These are phyloP conservation scores for Tetraselmis striata DNA, from an alignment of 139 green algal species.

Conservation along the genomic window DNA sequence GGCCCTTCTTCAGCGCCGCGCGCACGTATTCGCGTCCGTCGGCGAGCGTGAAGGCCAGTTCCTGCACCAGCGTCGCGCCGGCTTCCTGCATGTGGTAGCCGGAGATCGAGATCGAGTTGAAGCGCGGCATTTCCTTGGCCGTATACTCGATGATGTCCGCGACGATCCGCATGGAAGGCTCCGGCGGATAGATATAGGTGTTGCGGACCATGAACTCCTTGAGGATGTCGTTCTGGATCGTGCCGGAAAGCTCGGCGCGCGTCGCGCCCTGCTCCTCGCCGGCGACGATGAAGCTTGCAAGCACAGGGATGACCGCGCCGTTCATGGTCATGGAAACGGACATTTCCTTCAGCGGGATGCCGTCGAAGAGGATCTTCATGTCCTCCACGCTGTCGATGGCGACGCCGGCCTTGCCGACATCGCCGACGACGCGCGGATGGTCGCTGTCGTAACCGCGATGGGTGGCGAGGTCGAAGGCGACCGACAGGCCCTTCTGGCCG, in stretches of 20 bases:
- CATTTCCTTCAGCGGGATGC: conserved; percentile 62
- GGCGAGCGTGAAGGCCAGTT: conserved; percentile 61
- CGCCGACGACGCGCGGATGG: conserved; percentile 52
- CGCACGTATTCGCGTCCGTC: conserved; percentile 65
- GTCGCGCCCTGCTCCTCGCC: conserved; percentile 50
- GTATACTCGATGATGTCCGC: conserved; percentile 63
- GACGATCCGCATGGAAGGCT: conserved; percentile 57
- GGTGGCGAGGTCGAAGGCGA: conserved; percentile 68
- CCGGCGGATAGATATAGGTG: conserved; percentile 69
- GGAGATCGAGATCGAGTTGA: conserved; percentile 58
- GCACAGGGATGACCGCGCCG: conserved; percentile 55
- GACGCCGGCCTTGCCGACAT: conserved; percentile 71
- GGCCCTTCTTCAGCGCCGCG: conserved; percentile 32
- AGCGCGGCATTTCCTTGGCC: conserved; percentile 43
- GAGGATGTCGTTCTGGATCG: conserved; percentile 75
- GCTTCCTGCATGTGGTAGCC: conserved; percentile 69
- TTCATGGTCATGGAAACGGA: conserved; percentile 74
- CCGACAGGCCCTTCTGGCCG: conserved; percentile 56
- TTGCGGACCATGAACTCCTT: conserved; percentile 83
- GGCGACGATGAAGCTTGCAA: conserved; percentile 62
- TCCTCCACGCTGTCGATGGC: conserved; percentile 64
- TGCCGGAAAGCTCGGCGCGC: conserved; percentile 37
- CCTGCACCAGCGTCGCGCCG: conserved; percentile 36
- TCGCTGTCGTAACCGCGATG: conserved; percentile 66
- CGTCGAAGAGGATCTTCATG: conserved; percentile 61